Evolutionary conservation across 768 basidiomycete genomes (phyloP), one percentile per base, ranked within the genome.

Genomic region (Leucosporidium yakuticum): DNA sequence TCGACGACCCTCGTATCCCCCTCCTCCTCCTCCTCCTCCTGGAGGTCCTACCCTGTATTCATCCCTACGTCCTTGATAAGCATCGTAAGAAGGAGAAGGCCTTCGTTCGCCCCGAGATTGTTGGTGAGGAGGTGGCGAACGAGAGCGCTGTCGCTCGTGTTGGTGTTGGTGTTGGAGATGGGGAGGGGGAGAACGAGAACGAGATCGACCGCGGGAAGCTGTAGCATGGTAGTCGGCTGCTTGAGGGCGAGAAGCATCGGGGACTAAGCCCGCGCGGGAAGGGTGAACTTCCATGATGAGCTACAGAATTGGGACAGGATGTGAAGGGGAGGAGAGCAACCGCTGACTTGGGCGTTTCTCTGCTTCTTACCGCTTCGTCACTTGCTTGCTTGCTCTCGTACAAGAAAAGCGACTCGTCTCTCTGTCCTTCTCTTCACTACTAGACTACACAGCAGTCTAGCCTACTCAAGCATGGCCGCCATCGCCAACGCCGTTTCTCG

Each of bases 401-500:
- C 55, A 57, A 8, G n/a, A n/a, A 20, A 27, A 6, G n/a, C n/a
- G n/a, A 53, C 53, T 29, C 53, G 25, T 17, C 53, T 4, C n/a
- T 54, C n/a, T 11, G 7, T 25, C 27, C 9, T 32, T 56, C 29
- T 17, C 5, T 19, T 27, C 27, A 15, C 32, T 39, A 3, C 57
- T 11, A 20, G 19, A 31, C 29, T 55, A 11, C 55, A 20, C 55
- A 20, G 11, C 57, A 7, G 31, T 11, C 36, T 8, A 11, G 11
- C 12, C 15, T 44, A 59, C 59, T 25, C n/a, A n/a, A 60, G 34
- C 5, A 72, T 58, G 68, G 66, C 68, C 19, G 62, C 65, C 50
- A 53, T 69, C 34, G 53, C 25, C 63, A 73, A 69, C 62, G 65
- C 65, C 15, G 62, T 69, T 36, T 55, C 49, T 7, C 60, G 72